Base-by-base conservation (phyloP, 2,329 filamentous ascomycete species). In the Colletotrichum acutatum region DNA sequence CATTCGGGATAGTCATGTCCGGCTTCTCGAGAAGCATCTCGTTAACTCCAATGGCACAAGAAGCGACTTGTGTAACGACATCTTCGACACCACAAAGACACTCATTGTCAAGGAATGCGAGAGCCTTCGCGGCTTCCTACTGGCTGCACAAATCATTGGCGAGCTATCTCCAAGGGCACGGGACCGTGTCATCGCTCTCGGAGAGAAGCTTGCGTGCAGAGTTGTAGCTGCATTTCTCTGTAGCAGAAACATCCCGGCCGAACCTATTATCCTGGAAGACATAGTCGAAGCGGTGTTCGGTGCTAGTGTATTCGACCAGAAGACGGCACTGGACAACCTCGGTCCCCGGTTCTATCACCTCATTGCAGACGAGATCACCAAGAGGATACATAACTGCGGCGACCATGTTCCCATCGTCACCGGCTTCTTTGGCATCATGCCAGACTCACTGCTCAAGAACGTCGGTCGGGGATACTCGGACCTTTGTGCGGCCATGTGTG, bases 391-490 rank as follows among this genome's bases (percentile, higher is more conserved):
- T 53, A 88, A 88, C 2, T 95, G 93, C 78, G 89, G 86, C 37
- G 87, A 89, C 76, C 89, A 90, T 72, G 91, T 96, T 1, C 93
- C 94, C 1, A 92, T 96, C 4, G 87, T 96, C 66, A 98, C 97
- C 9, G 96, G 97, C n/a, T 99, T 97, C 86, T 99, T 99, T 81
- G 97, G 97, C 72, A 93, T 92, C 71, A 94, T 98, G 5, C 96
- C 96, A 0, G 95, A 95, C 16, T 95, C 95, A 74, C 88, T 99
- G 71, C 90, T 98, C 78, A 93, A 95, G 77, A 90, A 90, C 57
- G 93, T 98, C 75, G 97, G 97, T 24, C 93, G 97, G 77, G 97
- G 97, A 24, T 99, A 99, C 83, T 98, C 97, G 12, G 97, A 99
- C 83, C 89, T 99, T 56, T 98, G 97, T 81, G 96, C 97, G 14